These are phyloP conservation scores for Botryococcus braunii DNA, from an alignment of 163 green algal species.

Conservation along the genomic window DNA sequence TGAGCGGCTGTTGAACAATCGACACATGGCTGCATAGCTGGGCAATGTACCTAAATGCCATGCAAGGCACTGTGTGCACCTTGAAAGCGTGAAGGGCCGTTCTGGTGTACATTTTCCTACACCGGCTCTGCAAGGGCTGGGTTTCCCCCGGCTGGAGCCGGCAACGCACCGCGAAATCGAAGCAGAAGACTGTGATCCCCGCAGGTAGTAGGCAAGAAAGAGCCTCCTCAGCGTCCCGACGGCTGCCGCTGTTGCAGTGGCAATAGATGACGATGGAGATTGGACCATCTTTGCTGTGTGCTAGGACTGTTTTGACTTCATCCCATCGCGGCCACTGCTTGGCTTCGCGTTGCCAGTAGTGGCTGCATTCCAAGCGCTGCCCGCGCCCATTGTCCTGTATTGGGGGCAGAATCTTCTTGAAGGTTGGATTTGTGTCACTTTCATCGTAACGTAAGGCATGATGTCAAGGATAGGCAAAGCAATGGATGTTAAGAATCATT, in stretches of 20 bases:
- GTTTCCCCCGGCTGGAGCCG: no score
- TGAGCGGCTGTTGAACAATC: no score
- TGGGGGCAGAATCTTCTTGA: not conserved
- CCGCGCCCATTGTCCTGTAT: conserved; percentile 56
- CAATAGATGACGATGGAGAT: conserved; percentile 85
- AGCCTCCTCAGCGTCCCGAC: conserved; percentile 81
- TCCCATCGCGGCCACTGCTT: not conserved
- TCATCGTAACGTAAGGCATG: not conserved
- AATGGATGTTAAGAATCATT: not conserved
- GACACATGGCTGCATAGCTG: no score
- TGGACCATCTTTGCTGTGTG: no score
- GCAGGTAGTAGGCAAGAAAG: conserved; percentile 69
- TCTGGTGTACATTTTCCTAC: not conserved
- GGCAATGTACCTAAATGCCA: no score
- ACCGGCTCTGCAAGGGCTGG: not conserved
- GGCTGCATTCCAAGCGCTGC: conserved; percentile 60
- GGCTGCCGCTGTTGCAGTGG: conserved; percentile 90
- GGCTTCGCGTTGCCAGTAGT: conserved; percentile 48
- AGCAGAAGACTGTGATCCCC: conserved; percentile 73
- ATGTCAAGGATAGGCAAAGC: no score
- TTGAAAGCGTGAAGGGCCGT: not conserved
- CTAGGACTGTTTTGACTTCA: no score
- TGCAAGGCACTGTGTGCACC: not conserved
- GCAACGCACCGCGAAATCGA: conserved; percentile 75
- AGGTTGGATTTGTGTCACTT: not conserved